Evolutionary conservation across 2,329 filamentous ascomycete genomes (phyloP), one percentile per base, ranked within the genome.

Genomic region (Geosmithia putterillii): DNA sequence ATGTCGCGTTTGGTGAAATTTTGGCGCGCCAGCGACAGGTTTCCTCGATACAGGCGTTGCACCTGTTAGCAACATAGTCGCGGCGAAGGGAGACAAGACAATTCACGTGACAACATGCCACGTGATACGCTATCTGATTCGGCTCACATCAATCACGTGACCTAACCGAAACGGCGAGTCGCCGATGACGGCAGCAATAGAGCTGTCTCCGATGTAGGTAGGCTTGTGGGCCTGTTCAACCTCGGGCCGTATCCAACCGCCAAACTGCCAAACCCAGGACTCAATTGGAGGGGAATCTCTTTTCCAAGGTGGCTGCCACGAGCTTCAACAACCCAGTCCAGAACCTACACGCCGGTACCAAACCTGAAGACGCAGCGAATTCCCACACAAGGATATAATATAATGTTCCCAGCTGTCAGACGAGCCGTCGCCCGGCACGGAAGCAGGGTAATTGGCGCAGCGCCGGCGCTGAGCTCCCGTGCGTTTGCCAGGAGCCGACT

Each of bases 401-500:
- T 40, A 6, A 64, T 64, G 62, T 48, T 62, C 46, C 53, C 50
- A 40, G 51, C 53, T 37, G 50, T 54, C 39, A 55, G 53, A 54
- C 50, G 56, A 48, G 50, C 51, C 28, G 42, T 58, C 35, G 52
- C 52, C 43, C 50, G 51, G 42, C 52, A 52, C 47, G 53, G 50
- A 35, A 47, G 48, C 34, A 50, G 54, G 40, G 44, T 56, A n/a
- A 50, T 58, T 45, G 50, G 50, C 43, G 54, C 52, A 44, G 53
- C 48, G 21, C 47, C 51, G 25, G 46, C 49, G 38, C 47, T 54
- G 4, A 51, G 49, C 44, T 47, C 52, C 41, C 54, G 56, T 51
- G 53, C 56, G 52, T 53, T 58, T 50, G 52, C 57, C 48, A 59
- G 52, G 45, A 52, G 54, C 39, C 52, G 76, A 54, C 70, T 94